A percentile compares a stretch with the other conserved stretches of the same genome.
These are phyloP conservation scores for Aspergillus sclerotialis DNA, from an alignment of 2,329 filamentous ascomycete genomes.

Conservation along the genomic window DNA sequence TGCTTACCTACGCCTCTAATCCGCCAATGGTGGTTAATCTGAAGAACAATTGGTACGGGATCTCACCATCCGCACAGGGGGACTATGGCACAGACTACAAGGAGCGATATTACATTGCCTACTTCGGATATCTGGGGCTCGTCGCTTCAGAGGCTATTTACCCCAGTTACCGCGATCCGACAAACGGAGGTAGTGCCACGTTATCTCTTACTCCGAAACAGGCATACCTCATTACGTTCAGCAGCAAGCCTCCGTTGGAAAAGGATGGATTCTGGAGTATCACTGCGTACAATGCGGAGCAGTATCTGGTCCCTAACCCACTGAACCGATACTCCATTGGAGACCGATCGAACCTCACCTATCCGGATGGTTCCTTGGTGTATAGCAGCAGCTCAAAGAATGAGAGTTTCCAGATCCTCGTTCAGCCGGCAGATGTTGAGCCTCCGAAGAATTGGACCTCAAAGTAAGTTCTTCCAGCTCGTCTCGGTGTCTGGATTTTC, in stretches of 20 bases:
- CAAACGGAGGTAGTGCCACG: background rate
- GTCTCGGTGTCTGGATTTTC: background rate
- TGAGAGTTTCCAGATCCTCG: conserved; percentile 16
- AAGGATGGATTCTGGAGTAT: conserved; percentile 21
- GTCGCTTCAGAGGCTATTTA: conserved; percentile 12
- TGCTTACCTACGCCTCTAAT: background rate
- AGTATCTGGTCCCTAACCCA: conserved; percentile 17
- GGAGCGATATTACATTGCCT: conserved; percentile 10
- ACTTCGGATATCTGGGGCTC: conserved; percentile 11
- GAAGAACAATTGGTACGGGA: conserved; percentile 6
- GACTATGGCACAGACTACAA: conserved; percentile 10
- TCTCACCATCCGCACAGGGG: conserved; percentile 5
- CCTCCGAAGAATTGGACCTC: conserved; percentile 19
- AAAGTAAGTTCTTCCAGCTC: conserved; percentile 1
- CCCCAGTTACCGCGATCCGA: conserved; percentile 5
- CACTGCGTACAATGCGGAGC: conserved; percentile 15
- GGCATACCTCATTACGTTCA: conserved; percentile 16
- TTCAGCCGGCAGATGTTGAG: conserved; percentile 17
- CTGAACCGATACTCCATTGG: conserved; percentile 17
- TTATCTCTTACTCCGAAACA: conserved; percentile 6
- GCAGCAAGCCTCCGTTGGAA: conserved; percentile 12
- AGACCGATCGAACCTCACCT: conserved; percentile 18
- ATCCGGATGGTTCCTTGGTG: conserved; percentile 13
- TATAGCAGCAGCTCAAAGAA: conserved; percentile 5
- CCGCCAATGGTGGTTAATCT: conserved; percentile 1